phyloP scores from a whole-genome alignment of 1,284 basidiomycete genomes.

The Anthracocystis setariae region DNA sequence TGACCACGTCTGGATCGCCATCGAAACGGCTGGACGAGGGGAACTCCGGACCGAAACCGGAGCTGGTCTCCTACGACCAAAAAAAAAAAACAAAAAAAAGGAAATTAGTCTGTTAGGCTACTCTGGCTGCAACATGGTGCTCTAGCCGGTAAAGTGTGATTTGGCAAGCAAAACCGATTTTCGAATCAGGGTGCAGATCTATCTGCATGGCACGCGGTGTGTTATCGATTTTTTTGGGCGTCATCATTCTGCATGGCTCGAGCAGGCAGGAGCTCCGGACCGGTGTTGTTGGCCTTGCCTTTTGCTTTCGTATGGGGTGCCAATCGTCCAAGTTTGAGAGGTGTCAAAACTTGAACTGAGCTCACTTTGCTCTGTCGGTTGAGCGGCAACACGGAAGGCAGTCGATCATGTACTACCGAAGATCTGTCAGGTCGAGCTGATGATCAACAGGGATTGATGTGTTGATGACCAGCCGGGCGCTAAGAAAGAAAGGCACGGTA shows the following conservation, averaged over 20 bases:
- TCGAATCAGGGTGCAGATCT: constrained; percentile 1
- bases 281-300: not conserved
- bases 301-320: constrained; percentile 2
- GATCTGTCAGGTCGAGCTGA: too few relatives aligned
- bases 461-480: too few relatives aligned
- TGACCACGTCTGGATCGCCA: too few relatives aligned
- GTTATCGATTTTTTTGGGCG: constrained; percentile 12
- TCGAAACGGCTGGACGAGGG: too few relatives aligned
- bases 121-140: not conserved
- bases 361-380: not conserved
- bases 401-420: too few relatives aligned
- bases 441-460: not conserved
- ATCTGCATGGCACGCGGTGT: not conserved
- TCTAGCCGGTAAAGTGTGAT: too few relatives aligned
- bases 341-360: not conserved
- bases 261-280: constrained; percentile 23
- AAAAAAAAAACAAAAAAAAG: too few relatives aligned
- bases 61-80: not conserved
- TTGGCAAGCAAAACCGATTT: not conserved
- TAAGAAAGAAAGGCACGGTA: too few relatives aligned
- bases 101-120: too few relatives aligned
- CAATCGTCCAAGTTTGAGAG: constrained; percentile 2
- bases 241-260: constrained; percentile 5
- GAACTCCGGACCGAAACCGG: constrained; percentile 4
- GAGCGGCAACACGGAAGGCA: too few relatives aligned